Percentiles rank a stretch among this genome's conserved stretches.
phyloP scores from a whole-genome alignment of 306 rosid genomes.

The Hippophae rhamnoides region DNA sequence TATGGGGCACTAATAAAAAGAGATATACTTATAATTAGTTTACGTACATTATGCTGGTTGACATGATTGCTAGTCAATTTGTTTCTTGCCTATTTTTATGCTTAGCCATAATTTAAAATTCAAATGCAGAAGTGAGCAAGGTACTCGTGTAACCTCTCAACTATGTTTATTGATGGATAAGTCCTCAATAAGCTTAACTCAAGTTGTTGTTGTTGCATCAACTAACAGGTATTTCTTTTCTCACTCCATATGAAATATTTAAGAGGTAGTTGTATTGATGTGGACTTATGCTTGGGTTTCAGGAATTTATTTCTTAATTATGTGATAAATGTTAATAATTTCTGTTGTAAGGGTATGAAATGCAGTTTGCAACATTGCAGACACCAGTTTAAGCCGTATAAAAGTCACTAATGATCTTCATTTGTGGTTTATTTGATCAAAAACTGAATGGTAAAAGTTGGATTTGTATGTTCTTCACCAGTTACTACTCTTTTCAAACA shows the following conservation, averaged over 20 bases:
- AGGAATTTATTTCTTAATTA: background rate
- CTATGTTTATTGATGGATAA: slow-evolving; percentile 66
- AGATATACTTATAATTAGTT: background rate
- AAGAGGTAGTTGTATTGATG: background rate
- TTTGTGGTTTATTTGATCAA: background rate
- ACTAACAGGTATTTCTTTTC: slow-evolving; percentile 56
- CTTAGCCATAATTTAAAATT: background rate
- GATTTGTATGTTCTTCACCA: too few relatives aligned
- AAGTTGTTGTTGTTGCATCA: slow-evolving; percentile 79
- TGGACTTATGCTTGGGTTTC: background rate
- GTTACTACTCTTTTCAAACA: too few relatives aligned
- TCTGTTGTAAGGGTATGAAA: background rate
- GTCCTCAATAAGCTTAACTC: slow-evolving; percentile 35
- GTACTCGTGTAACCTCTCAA: slow-evolving; percentile 70
- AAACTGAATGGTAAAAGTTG: background rate
- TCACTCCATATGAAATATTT: background rate
- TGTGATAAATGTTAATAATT: background rate
- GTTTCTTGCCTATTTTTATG: background rate
- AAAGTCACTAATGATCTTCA: background rate
- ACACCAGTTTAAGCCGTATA: background rate
- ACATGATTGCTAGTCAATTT: background rate
- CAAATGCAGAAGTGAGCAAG: slow-evolving; percentile 67
- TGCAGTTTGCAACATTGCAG: background rate
- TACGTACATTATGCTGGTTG: background rate
- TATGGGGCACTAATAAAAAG: slow-evolving; percentile 18